phyloP scores from a whole-genome alignment of 805 yeast species.

The Metschnikowia cerradonensis region DNA sequence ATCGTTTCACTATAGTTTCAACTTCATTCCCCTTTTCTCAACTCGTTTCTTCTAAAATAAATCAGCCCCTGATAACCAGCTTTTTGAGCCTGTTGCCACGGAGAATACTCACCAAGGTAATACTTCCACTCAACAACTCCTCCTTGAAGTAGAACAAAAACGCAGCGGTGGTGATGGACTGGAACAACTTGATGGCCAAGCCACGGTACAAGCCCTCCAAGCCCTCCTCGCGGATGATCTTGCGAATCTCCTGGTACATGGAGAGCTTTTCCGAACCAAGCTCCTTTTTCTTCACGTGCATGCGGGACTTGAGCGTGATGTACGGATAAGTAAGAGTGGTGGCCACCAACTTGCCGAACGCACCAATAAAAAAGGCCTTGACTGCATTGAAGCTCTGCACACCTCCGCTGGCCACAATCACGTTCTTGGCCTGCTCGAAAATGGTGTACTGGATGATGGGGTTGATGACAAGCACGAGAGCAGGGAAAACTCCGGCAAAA shows the following conservation, averaged over 20 bases:
- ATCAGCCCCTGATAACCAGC: background rate
- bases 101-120: slow-evolving; percentile 45
- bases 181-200: slow-evolving; percentile 70
- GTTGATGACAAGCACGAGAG: slow-evolving; percentile 77
- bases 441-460: slow-evolving; percentile 91
- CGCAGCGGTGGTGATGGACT: slow-evolving; percentile 84
- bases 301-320: slow-evolving; percentile 81
- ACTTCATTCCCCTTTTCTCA: no score
- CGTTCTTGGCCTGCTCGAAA: slow-evolving; percentile 78
- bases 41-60: no score
- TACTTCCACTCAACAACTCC: slow-evolving; percentile 62
- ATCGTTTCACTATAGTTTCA: no score
- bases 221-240: slow-evolving; percentile 69
- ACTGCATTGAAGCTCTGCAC: slow-evolving; percentile 51
- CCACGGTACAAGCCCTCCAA: slow-evolving; percentile 77
- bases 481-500: slow-evolving; percentile 85
- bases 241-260: slow-evolving; percentile 48
- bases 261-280: slow-evolving; percentile 23
- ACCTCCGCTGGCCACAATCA: slow-evolving; percentile 53
- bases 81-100: slow-evolving; percentile 10
- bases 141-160: slow-evolving; percentile 88
- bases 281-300: slow-evolving; percentile 58
- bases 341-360: slow-evolving; percentile 85
- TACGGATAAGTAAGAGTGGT: slow-evolving; percentile 88
- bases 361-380: slow-evolving; percentile 85